Conservation (phyloP, 2,329 filamentous ascomycete species). For the Cercospora beticola region DNA sequence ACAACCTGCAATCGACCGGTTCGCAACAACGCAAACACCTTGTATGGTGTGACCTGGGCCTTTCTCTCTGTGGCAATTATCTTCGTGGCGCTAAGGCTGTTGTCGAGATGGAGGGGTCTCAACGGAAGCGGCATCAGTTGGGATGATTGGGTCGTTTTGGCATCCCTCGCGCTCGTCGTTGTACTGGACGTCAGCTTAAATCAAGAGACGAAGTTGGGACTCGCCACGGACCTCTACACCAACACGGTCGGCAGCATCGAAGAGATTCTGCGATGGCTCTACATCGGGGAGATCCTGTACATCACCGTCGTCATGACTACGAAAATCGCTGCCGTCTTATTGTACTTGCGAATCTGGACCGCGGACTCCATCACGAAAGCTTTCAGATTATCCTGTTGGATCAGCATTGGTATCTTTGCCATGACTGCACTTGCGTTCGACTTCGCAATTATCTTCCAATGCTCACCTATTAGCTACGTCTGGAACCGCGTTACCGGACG, state of each 20-base stretch:
- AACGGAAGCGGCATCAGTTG: slow-evolving; percentile 24
- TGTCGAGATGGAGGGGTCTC: slow-evolving; percentile 20
- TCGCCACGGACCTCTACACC: slow-evolving; percentile 13
- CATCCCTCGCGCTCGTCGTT: slow-evolving; percentile 17
- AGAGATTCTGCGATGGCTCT: slow-evolving; percentile 20
- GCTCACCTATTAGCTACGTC: slow-evolving; percentile 20
- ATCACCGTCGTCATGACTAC: slow-evolving; percentile 22
- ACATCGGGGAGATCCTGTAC: slow-evolving; percentile 24
- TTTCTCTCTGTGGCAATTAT: slow-evolving; percentile 18
- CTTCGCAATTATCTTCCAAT: slow-evolving; percentile 26
- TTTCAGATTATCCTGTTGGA: slow-evolving; percentile 23
- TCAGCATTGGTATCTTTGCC: slow-evolving; percentile 17
- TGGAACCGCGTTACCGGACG: slow-evolving; percentile 20
- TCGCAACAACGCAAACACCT: slow-evolving; percentile 7
- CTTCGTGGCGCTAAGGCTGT: slow-evolving; percentile 19
- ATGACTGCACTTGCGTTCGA: slow-evolving; percentile 23
- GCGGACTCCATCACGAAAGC: slow-evolving; percentile 20
- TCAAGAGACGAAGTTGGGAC: slow-evolving; percentile 9
- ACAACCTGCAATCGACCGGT: slow-evolving; percentile 10
- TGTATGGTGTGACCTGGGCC: slow-evolving; percentile 22
- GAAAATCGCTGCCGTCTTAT: slow-evolving; percentile 23
- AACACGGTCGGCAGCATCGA: slow-evolving; percentile 7
- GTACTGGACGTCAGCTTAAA: slow-evolving; percentile 19
- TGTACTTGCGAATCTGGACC: slow-evolving; percentile 27
- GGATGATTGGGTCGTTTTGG: slow-evolving; percentile 24